Base-by-base conservation (phyloP, 2,329 filamentous ascomycete genomes). In the Arthrobotrys pseudoclavata region DNA sequence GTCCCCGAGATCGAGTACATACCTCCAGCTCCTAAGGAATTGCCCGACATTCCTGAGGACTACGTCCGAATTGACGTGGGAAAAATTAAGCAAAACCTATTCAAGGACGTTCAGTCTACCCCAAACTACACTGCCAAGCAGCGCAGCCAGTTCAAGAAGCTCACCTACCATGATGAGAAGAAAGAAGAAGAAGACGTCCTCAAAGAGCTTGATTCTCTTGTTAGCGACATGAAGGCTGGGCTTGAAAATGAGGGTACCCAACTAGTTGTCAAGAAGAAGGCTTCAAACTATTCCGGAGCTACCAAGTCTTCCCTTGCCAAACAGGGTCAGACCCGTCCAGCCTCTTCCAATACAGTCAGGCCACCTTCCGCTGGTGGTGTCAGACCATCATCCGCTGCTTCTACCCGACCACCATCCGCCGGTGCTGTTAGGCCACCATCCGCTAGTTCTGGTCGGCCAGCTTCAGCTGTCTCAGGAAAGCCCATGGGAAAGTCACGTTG, bases 1-100 rank as follows among this genome's bases (percentile, higher is more conserved):
- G 89, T 92, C 52, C 89, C 90, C 26, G 94, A 97, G 68, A 89
- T 95, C 76, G 96, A 98, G 86, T 97, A 97, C 83, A 94, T 93
- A 83, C 93, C 95, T 4, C 93, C 93, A 42, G 47, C 52, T 22
- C 74, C 62, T 24, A 67, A 82, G 80, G 87, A 89, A n/a, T 85
- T 89, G 10, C 88, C 88, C 0, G 92, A 92, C 81, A 86, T 91
- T 80, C 91, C 91, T 20, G 91, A 93, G 67, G 87, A 91, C 72
- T 89, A 91, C 78, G 89, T 90, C 3, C 84, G 86, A 85, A 53
- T 83, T 90, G 42, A 89, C 0, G 88, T 90, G 61, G 86, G 89
- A 7, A 86, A 86, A 0, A 83, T 91, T 20, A 89, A 89, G 82
- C 86, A 87, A 80, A 90, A 90, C 80, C 81, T 88, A 1, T 84